Conservation (phyloP, 441 rosid species). For the Jatropha podagrica region DNA sequence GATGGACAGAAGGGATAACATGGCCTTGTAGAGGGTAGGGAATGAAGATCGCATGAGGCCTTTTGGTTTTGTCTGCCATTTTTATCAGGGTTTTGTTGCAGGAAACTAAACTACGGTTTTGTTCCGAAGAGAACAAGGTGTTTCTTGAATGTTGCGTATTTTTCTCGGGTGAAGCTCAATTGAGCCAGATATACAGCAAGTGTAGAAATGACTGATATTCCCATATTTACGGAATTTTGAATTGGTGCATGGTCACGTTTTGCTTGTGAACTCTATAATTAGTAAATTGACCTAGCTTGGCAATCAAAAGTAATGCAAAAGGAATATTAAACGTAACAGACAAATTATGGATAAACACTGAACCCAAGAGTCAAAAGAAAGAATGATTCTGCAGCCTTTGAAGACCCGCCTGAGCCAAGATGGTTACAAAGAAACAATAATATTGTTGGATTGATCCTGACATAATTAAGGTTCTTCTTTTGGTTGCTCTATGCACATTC, state of each 20-base stretch:
- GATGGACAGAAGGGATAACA: conserved; percentile 52
- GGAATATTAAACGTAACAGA: no score
- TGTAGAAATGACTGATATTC: neutral
- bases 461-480: no score
- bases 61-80: conserved; percentile 31
- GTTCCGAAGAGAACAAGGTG: neutral
- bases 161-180: neutral
- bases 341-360: no score
- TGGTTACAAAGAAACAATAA: no score
- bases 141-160: neutral
- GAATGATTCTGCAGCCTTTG: no score
- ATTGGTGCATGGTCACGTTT: neutral
- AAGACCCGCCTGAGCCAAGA: no score
- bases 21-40: conserved; percentile 77
- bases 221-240: conserved; percentile 7
- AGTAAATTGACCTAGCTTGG: no score
- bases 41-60: conserved; percentile 54
- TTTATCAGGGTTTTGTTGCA: neutral
- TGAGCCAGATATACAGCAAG: neutral
- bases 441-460: no score
- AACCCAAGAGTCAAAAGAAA: no score
- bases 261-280: no score
- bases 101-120: neutral
- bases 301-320: no score
- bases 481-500: no score